Evolutionary conservation across 805 yeast species (phyloP).

Genomic region (Pichia insulana): DNA sequence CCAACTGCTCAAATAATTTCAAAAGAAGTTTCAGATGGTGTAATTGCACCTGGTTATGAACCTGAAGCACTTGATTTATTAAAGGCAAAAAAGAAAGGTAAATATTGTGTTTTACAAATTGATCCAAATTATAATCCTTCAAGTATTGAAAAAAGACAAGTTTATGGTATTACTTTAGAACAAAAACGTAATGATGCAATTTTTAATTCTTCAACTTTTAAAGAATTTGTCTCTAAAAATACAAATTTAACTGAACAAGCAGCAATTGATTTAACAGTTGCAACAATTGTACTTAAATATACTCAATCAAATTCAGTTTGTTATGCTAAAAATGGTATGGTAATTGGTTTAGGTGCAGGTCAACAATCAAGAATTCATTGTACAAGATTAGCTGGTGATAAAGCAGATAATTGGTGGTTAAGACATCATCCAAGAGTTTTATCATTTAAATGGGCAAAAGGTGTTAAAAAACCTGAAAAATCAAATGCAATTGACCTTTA

Average conservation of each 20-base stretch:
- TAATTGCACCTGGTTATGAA: conserved; percentile 94
- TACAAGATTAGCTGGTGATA: conserved; percentile 98
- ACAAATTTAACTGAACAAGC: conserved; percentile 89
- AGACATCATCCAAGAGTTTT: conserved; percentile 96
- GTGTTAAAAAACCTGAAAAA: conserved; percentile 97
- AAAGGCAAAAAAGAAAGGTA: conserved; percentile 91
- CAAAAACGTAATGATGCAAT: conserved; percentile 98
- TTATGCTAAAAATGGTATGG: conserved; percentile 99
- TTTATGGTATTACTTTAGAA: conserved; percentile 89
- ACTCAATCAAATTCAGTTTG: conserved; percentile 98
- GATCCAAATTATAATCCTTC: conserved; percentile 92
- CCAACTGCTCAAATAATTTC: conserved; percentile 97
- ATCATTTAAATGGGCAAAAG: conserved; percentile 94
- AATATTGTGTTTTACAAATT: conserved; percentile 91
- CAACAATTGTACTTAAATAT: conserved; percentile 94
- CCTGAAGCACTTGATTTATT: conserved; percentile 87
- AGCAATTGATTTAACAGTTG: conserved; percentile 85
- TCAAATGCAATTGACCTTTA: conserved; percentile 93
- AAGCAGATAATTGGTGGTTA: conserved; percentile 99
- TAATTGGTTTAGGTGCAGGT: conserved; percentile 98
- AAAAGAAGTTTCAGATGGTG: conserved; percentile 97
- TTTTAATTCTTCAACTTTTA: conserved; percentile 81
- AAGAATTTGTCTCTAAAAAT: conserved; percentile 83
- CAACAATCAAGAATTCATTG: conserved; percentile 99
- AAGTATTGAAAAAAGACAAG: conserved; percentile 80